Evolutionary conservation across 768 basidiomycete genomes (phyloP), one percentile per base, ranked within the genome.

Genomic region (Pulveroboletus ravenelii): DNA sequence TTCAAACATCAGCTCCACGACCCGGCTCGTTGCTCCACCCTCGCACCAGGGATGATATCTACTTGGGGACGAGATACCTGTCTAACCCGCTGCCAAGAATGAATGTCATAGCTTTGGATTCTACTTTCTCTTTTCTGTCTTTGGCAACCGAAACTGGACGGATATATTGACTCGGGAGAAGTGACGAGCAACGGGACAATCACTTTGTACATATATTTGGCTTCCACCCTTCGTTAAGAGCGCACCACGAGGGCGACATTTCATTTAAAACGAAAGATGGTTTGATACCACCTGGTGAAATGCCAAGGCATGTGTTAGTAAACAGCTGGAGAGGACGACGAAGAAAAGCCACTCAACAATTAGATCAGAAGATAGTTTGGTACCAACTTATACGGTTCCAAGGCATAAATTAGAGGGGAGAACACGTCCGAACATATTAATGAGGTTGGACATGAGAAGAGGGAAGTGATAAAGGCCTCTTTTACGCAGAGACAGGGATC

Each of bases 401-500:
- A 23, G 20, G 20, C 20, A 23, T 23, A 23, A 23, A 23, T 23
- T 23, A 23, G 20, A 23, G 20, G 20, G 0, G 5, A 40, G 49
- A 49, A 9, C 30, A 63, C 58, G 20, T 23, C 25, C 10, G n/a
- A 52, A 48, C 35, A 1, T 31, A 41, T 10, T 6, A 14, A 35
- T n/a, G 12, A 5, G 10, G 32, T 30, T 5, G 14, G 36, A 23
- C 15, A 14, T 41, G 17, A 6, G 13, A 4, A 13, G 8, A 1
- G n/a, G 14, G 20, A 29, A n/a, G 25, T 14, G 10, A 37, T 12
- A 13, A 6, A 5, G 5, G 1, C n/a, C 14, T 18, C 10, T 14
- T 42, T 57, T 46, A 66, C 6, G 62, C 64, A 2, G 57, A 60
- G 36, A 52, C 45, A 5, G 54, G 35, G 10, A 66, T 37, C 43